Conservation (phyloP, 768 basidiomycete genomes). For the Auriscalpium microsporum region DNA sequence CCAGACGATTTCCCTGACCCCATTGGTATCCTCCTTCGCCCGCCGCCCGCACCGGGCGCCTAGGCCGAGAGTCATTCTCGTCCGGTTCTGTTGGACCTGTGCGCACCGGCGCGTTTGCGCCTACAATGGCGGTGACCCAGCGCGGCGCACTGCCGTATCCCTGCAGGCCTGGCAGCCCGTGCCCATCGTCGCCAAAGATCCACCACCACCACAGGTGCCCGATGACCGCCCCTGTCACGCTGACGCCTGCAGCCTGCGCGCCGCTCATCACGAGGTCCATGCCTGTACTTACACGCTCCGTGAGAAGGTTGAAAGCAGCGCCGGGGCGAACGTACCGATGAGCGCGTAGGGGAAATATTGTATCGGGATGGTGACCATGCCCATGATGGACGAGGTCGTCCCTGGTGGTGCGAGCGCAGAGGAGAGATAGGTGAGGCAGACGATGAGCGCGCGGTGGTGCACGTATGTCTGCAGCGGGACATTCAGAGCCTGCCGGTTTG, state of each 20-base stretch:
- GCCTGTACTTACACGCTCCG: conserved; percentile 3
- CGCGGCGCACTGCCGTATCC: conserved; percentile 29
- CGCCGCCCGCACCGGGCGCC: conserved; percentile 13
- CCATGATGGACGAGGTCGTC: conserved; percentile 66
- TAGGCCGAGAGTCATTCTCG: conserved; percentile 45
- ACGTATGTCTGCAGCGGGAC: conserved; percentile 48
- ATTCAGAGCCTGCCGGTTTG: conserved; percentile 36
- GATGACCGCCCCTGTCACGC: conserved; percentile 61
- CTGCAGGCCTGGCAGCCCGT: conserved; percentile 49
- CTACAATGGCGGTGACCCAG: conserved; percentile 13
- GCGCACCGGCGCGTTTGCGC: conserved; percentile 17
- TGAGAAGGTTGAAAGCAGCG: not conserved
- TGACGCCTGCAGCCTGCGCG: conserved; percentile 42
- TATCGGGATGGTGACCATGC: conserved; percentile 66
- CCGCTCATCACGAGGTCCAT: conserved; percentile 65
- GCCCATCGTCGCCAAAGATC: conserved; percentile 45
- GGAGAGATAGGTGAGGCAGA: conserved; percentile 61
- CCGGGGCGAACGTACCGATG: conserved; percentile 28
- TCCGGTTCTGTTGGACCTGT: too few relatives aligned
- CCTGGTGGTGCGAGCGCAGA: conserved; percentile 59
- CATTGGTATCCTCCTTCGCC: conserved; percentile 31
- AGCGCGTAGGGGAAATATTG: conserved; percentile 68
- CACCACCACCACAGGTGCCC: conserved; percentile 82
- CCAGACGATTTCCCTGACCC: conserved; percentile 49
- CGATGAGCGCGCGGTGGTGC: conserved; percentile 58